Percentiles rank a stretch among this genome's conserved stretches.
These are phyloP conservation scores for Cryptosporidium baileyi DNA, from an alignment of 169 alveolate species.

Conservation along the genomic window DNA sequence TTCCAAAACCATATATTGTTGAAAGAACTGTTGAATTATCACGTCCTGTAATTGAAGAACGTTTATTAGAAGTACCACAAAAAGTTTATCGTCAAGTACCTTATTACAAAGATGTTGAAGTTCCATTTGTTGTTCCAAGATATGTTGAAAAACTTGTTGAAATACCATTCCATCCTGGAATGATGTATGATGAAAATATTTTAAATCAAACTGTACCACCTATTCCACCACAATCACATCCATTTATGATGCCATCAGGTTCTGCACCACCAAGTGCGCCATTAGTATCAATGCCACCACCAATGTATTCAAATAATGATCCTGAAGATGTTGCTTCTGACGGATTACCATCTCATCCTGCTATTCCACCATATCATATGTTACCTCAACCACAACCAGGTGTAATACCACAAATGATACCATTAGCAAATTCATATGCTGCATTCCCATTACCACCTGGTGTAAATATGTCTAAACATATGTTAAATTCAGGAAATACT, in stretches of 20 bases:
- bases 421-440: conserved; percentile 63
- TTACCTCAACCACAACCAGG: conserved; percentile 66
- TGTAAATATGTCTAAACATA: conserved; percentile 42
- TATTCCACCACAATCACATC: conserved; percentile 63
- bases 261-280: conserved; percentile 70
- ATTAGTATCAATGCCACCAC: conserved; percentile 60
- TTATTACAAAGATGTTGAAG: conserved; percentile 82
- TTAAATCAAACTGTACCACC: conserved; percentile 55
- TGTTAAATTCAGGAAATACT: conserved; percentile 54
- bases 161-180: conserved; percentile 81
- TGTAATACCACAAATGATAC: conserved; percentile 69
- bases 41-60: conserved; percentile 79
- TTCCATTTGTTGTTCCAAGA: conserved; percentile 84
- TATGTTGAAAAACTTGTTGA: conserved; percentile 84
- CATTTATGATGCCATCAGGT: conserved; percentile 44
- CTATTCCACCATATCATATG: conserved; percentile 69
- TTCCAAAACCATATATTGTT: conserved; percentile 80
- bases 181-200: conserved; percentile 60
- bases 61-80: conserved; percentile 82
- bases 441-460: conserved; percentile 70
- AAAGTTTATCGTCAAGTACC: conserved; percentile 83
- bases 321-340: conserved; percentile 59
- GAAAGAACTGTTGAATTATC: conserved; percentile 83
- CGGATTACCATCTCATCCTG: conserved; percentile 68
- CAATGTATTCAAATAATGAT: conserved; percentile 53